phyloP scores from a whole-genome alignment of 805 yeast genomes.

The Starmerella davenportii region DNA sequence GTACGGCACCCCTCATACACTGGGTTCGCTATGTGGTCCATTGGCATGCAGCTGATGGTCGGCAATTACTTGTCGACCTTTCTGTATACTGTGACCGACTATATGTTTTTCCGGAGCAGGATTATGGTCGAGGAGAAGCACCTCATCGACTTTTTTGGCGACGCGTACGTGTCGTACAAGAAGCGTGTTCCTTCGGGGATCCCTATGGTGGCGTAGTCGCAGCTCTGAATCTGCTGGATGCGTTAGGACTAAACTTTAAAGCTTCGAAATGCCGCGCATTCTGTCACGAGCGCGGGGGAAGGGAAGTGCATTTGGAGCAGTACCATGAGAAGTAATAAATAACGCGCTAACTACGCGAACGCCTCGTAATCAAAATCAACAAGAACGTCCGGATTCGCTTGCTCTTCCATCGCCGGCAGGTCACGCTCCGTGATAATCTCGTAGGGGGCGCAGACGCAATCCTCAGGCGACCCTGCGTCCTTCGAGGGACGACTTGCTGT shows the following conservation, averaged over 20 bases:
- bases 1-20: constrained; percentile 80
- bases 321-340: too few species aligned
- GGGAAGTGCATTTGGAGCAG: too few species aligned
- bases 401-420: too few species aligned
- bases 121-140: constrained; percentile 52
- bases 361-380: too few species aligned
- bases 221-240: neutral
- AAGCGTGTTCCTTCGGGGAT: constrained; percentile 37
- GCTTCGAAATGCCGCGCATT: too few species aligned
- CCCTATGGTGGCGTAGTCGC: constrained; percentile 35
- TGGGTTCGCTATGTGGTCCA: constrained; percentile 87
- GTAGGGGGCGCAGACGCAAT: too few species aligned
- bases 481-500: too few species aligned
- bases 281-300: too few species aligned
- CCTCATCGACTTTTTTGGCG: constrained; percentile 52
- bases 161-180: constrained; percentile 40
- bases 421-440: constrained; percentile 4
- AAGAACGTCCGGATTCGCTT: too few species aligned
- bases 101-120: constrained; percentile 50
- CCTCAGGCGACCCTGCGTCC: too few species aligned
- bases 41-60: constrained; percentile 62
- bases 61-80: constrained; percentile 43
- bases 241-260: too few species aligned
- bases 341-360: too few species aligned
- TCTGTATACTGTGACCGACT: constrained; percentile 39